Evolutionary conservation across 83 land plant genomes (phyloP), one percentile per base, ranked within the genome.

Genomic region (Isoetes engelmannii): DNA sequence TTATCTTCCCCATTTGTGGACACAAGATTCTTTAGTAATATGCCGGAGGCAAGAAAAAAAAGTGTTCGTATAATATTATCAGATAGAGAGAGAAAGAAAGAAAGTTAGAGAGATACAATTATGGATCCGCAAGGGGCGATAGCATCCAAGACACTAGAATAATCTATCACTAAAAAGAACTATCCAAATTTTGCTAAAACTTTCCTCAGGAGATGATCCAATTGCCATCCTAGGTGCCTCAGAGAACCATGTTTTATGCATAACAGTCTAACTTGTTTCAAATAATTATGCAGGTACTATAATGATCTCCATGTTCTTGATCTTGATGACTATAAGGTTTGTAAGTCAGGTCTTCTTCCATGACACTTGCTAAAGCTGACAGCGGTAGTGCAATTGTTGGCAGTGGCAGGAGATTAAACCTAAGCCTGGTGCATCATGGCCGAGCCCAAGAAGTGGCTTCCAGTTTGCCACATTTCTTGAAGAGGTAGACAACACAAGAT

Each of bases 331-430:
- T 95, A 75, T 73, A 95, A 95, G 99, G 99, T 95, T 55, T 44
- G 21, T 61, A 20, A 17, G 43, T 15, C 4, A 8, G 1, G 10
- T 59, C 62, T 7, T 59, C 8, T 59, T 59, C 62, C 8, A 12
- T 19, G 3, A 59, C 15, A 12, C 17, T 59, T 59, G 18, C 62
- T 12, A 12, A n/a, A 28, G 37, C 37, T 28, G 37, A 28, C 37
- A 28, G 37, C 2, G 0, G 37, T 28, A 28, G 37, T 28, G 37
- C 37, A 28, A 28, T n/a, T n/a, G n/a, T n/a, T 72, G 83, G 55
- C 60, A 95, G 99, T 95, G 99, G 99, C 93, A 91, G 84, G 99
- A 95, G 78, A 81, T 95, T 43, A 95, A 91, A 73, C 97, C 94
- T 19, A 85, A 65, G 63, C 89, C 79, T 68, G 99, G 94, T 45